phyloP scores from a whole-genome alignment of 768 basidiomycete species.

The Boletus coccyginus region DNA sequence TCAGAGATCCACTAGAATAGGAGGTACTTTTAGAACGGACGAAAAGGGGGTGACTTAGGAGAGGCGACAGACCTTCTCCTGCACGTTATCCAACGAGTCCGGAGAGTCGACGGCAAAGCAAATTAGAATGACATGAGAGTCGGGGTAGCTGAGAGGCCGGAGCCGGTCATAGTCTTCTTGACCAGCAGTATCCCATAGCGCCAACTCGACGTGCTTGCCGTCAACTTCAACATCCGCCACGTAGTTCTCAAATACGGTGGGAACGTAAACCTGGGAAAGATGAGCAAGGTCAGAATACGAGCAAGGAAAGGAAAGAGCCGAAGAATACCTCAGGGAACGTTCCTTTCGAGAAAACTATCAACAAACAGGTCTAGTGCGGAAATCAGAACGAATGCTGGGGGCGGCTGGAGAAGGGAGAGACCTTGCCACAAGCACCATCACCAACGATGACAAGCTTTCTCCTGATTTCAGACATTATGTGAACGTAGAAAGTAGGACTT shows the following conservation, averaged over 20 bases:
- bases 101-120: constrained; percentile 98
- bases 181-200: constrained; percentile 99
- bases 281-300: background rate
- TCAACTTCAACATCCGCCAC: constrained; percentile 99
- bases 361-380: constrained; percentile 71
- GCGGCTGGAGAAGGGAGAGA: constrained; percentile 26
- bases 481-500: constrained; percentile 34
- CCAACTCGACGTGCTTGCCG: constrained; percentile 96
- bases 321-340: constrained; percentile 85
- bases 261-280: constrained; percentile 84
- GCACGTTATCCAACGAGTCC: constrained; percentile 98
- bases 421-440: constrained; percentile 97
- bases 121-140: constrained; percentile 99
- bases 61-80: constrained; percentile 83
- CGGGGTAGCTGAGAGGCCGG: constrained; percentile 95
- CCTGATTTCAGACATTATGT: constrained; percentile 91
- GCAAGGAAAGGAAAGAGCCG: background rate
- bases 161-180: constrained; percentile 99
- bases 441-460: constrained; percentile 99
- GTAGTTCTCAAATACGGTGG: constrained; percentile 99
- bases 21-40: constrained; percentile 5
- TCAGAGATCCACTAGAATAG: constrained; percentile 90
- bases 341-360: constrained; percentile 96
- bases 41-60: background rate
- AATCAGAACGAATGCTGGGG: constrained; percentile 18